Conservation (phyloP, 2,329 filamentous ascomycete genomes). For the Aspergillus texensis region DNA sequence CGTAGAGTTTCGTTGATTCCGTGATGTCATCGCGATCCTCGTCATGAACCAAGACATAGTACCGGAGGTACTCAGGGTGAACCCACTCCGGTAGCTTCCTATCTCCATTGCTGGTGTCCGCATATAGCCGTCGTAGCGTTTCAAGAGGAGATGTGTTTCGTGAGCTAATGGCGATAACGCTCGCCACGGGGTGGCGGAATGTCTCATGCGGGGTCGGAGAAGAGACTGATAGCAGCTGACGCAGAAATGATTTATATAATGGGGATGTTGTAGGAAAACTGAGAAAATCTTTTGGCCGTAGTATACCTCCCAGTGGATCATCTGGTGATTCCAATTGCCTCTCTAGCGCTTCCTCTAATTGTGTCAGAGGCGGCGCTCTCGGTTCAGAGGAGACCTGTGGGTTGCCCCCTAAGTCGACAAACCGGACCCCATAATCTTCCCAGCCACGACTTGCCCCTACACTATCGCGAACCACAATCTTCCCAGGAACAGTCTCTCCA, state of each 20-base stretch:
- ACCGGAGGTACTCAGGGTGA: slow-evolving; percentile 86
- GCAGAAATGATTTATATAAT: slow-evolving; percentile 83
- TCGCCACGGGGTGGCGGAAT: slow-evolving; percentile 91
- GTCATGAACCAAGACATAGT: slow-evolving; percentile 95
- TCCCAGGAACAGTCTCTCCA: slow-evolving; percentile 83
- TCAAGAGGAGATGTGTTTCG: slow-evolving; percentile 82
- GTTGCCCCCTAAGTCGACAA: slow-evolving; percentile 66
- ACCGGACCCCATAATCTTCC: slow-evolving; percentile 89
- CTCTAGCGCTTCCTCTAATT: slow-evolving; percentile 80
- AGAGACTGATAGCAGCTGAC: slow-evolving; percentile 77
- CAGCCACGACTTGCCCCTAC: slow-evolving; percentile 78
- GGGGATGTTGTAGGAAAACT: slow-evolving; percentile 61
- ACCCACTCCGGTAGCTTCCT: slow-evolving; percentile 80
- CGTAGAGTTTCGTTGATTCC: slow-evolving; percentile 86
- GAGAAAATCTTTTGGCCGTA: slow-evolving; percentile 34
- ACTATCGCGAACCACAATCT: slow-evolving; percentile 88
- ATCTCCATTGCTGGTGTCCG: slow-evolving; percentile 77
- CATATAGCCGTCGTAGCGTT: slow-evolving; percentile 80
- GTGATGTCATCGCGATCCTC: slow-evolving; percentile 93
- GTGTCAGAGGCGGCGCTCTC: slow-evolving; percentile 46
- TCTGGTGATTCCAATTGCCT: slow-evolving; percentile 78
- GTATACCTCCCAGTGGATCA: slow-evolving; percentile 43
- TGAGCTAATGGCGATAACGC: slow-evolving; percentile 93
- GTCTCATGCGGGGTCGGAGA: slow-evolving; percentile 84
- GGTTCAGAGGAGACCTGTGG: slow-evolving; percentile 37